A percentile compares a stretch with the other conserved stretches of the same genome.
These are phyloP conservation scores for Kodamaea sp. DNA, from an alignment of 1,139 yeast species.

Conservation along the genomic window DNA sequence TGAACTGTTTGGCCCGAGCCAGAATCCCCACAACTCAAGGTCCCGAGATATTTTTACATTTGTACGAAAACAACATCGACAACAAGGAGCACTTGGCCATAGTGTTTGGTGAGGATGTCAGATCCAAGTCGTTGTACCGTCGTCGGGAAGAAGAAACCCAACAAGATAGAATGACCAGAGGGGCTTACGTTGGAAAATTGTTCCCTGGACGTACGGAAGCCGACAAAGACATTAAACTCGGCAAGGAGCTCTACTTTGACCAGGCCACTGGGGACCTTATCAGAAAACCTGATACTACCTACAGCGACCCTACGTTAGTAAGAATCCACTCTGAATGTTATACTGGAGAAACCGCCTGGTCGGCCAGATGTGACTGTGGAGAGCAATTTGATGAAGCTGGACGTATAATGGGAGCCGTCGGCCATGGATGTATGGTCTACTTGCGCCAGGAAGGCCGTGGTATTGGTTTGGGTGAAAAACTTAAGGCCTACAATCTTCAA, in stretches of 20 bases:
- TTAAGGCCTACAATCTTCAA: constrained; percentile 95
- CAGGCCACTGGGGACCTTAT: constrained; percentile 49
- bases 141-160: constrained; percentile 73
- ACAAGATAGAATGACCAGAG: constrained; percentile 93
- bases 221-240: constrained; percentile 53
- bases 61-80: constrained; percentile 84
- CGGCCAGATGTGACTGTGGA: constrained; percentile 98
- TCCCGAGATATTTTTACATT: constrained; percentile 87
- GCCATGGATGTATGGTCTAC: constrained; percentile 93
- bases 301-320: constrained; percentile 52
- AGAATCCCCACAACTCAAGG: constrained; percentile 92
- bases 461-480: constrained; percentile 93
- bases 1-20: constrained; percentile 90
- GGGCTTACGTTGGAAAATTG: constrained; percentile 89
- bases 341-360: constrained; percentile 99
- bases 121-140: constrained; percentile 72
- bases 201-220: constrained; percentile 82
- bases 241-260: constrained; percentile 48
- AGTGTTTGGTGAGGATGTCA: constrained; percentile 89
- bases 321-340: constrained; percentile 97
- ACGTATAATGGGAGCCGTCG: constrained; percentile 78
- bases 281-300: constrained; percentile 36
- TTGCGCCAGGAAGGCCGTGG: constrained; percentile 98
- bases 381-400: constrained; percentile 99
- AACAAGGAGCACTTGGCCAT: constrained; percentile 95